phyloP scores from a whole-genome alignment of 345 rosid genomes.

The Aquilaria malaccensis region DNA sequence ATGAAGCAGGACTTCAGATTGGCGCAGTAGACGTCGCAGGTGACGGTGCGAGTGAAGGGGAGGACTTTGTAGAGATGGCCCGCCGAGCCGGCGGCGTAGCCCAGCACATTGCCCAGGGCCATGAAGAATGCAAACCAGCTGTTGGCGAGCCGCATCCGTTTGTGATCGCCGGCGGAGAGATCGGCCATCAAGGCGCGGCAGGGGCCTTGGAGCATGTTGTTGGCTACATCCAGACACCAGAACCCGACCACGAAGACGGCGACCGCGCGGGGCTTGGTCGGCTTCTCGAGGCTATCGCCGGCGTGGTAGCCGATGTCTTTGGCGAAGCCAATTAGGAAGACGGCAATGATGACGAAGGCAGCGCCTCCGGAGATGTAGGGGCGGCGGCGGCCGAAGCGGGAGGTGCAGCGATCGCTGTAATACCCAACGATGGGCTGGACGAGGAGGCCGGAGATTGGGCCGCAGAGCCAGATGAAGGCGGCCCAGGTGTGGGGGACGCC shows the following conservation, averaged over 20 bases:
- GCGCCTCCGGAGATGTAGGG: constrained; percentile 71
- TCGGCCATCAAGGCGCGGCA: constrained; percentile 91
- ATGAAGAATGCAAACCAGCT: constrained; percentile 75
- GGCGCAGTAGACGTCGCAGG: constrained; percentile 80
- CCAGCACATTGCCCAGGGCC: constrained; percentile 85
- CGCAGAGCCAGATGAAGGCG: constrained; percentile 87
- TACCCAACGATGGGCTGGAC: constrained; percentile 91
- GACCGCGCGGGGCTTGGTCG: constrained; percentile 56
- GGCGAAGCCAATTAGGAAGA: constrained; percentile 77
- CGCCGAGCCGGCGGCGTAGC: constrained; percentile 72
- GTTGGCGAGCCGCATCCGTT: constrained; percentile 52
- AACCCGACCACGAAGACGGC: constrained; percentile 73
- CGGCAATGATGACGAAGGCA: constrained; percentile 42
- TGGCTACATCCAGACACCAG: constrained; percentile 91
- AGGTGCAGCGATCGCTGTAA: constrained; percentile 76
- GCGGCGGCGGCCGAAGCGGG: constrained; percentile 84
- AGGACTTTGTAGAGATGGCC: constrained; percentile 35
- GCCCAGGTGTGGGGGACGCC: constrained; percentile 93
- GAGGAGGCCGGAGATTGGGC: constrained; percentile 83
- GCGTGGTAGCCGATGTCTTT: constrained; percentile 63
- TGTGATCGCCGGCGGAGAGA: constrained; percentile 46
- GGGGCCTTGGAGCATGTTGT: constrained; percentile 79
- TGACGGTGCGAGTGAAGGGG: constrained; percentile 61
- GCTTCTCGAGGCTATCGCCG: constrained; percentile 36
- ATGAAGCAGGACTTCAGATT: constrained; percentile 81